Conservation (phyloP, 2,329 filamentous ascomycete species). For the Aureobasidium sp. region DNA sequence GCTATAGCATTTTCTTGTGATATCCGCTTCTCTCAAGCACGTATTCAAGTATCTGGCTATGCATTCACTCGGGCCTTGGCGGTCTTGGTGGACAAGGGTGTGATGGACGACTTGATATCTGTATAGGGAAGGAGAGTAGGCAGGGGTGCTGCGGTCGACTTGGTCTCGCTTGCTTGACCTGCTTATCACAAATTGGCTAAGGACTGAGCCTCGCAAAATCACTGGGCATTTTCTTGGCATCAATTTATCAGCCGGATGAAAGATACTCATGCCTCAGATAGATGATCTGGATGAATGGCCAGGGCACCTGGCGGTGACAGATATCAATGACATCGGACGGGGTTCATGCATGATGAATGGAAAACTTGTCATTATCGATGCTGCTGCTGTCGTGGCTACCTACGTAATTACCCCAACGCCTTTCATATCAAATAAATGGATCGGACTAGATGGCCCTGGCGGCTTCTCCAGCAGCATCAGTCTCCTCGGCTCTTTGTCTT, state of each 20-base stretch:
- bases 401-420: no score
- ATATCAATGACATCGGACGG: no score
- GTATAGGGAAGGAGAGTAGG: background rate
- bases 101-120: background rate
- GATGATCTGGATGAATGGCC: no score
- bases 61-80: background rate
- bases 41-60: background rate
- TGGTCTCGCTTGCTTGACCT: background rate
- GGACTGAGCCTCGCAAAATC: background rate
- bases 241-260: no score
- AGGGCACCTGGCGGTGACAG: no score
- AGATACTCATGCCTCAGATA: no score
- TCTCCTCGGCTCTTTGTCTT: slow-evolving; percentile 49
- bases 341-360: no score
- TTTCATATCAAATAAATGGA: no score
- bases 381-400: no score
- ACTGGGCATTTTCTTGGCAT: background rate
- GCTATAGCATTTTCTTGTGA: background rate
- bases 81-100: background rate
- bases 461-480: slow-evolving; percentile 52
- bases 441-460: slow-evolving; percentile 51
- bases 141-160: background rate
- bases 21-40: background rate
- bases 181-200: background rate
- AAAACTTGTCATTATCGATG: no score